phyloP scores from a whole-genome alignment of 1,284 basidiomycete genomes.

The Pseudozyma flocculosa region DNA sequence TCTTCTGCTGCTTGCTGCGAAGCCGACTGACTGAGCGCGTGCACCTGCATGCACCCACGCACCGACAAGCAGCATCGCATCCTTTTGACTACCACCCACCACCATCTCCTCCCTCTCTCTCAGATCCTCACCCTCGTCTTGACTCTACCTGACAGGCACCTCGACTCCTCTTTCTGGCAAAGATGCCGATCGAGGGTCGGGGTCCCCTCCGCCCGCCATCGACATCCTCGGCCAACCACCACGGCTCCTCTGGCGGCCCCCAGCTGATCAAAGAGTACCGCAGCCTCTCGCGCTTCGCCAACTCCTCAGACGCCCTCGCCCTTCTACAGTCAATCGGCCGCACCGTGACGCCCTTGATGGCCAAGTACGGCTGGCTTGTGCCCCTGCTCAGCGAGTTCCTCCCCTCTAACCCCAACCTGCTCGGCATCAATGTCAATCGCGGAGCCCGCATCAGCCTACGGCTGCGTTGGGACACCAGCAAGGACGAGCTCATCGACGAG shows the following conservation, averaged over 20 bases:
- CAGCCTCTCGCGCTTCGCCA: conserved; percentile 10
- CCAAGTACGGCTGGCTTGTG: conserved; percentile 20
- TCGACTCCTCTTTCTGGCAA: too few relatives aligned
- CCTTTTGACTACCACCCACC: too few relatives aligned
- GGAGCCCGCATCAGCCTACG: conserved; percentile 40
- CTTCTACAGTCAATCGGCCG: conserved; percentile 24
- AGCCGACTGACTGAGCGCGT: too few relatives aligned
- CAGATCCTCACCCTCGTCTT: too few relatives aligned
- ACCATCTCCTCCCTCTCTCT: too few relatives aligned
- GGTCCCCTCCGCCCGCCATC: conserved; percentile 4
- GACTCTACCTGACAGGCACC: too few relatives aligned
- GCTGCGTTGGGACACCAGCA: conserved; percentile 10
- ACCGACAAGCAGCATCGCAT: too few relatives aligned
- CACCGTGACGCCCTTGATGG: conserved; percentile 29
- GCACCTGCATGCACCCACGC: too few relatives aligned
- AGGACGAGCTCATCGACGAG: conserved; percentile 10
- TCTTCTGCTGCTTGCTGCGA: too few relatives aligned
- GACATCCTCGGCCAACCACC: background rate
- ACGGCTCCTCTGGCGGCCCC: too few relatives aligned
- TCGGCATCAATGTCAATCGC: conserved; percentile 38
- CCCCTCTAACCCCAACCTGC: conserved; percentile 14
- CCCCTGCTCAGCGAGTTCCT: conserved; percentile 32
- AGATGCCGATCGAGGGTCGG: conserved; percentile 12
- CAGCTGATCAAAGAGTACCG: conserved; percentile 22
- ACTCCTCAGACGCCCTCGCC: conserved; percentile 14